Evolutionary conservation across 176 grass and related monocot species (phyloP), one percentile per base, ranked within the genome.

Genomic region (Cenchrus americanus): DNA sequence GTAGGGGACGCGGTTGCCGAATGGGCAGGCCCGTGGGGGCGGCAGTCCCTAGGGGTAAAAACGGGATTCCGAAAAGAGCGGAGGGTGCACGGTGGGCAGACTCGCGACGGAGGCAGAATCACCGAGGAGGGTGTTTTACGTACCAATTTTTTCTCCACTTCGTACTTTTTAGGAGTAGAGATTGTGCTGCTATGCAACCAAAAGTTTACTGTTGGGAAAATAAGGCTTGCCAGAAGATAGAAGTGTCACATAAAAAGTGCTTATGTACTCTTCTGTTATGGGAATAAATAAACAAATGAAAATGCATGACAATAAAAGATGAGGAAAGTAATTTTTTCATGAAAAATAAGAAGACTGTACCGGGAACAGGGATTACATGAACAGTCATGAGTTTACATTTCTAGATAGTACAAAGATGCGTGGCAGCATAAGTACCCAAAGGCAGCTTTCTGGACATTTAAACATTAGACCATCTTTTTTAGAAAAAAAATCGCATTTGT

Each of bases 401-500:
- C 24, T 79, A 62, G 7, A 58, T 67, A 66, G 21, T 52, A 61
- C 14, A 62, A 61, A 87, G 7, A 70, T 61, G 17, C 53, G 27
- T 62, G 82, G 19, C 24, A 53, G 34, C 54, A 80, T 52, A 37
- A 51, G 17, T 34, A 62, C 48, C 14, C 54, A 76, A 12, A 81
- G 64, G 34, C 23, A 62, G 2, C 67, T 75, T 30, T 32, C 42
- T 19, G 15, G 14, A 32, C 3, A 10, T 54, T 68, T 80, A 68
- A 42, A 54, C 14, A 55, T 5, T 57, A 8, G 43, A 32, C 15
- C 12, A 69, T 47, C 21, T 44, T 40, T 2, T 80, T 80, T n/a
- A 10, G 55, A 48, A 37, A 37, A 53, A 82, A 58, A 30, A 53
- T 15, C 46, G 78, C 57, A 82, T 66, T 80, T 49, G 26, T 86